phyloP scores from a whole-genome alignment of 495 filamentous ascomycete genomes.

The Pseudevernia furfuracea region DNA sequence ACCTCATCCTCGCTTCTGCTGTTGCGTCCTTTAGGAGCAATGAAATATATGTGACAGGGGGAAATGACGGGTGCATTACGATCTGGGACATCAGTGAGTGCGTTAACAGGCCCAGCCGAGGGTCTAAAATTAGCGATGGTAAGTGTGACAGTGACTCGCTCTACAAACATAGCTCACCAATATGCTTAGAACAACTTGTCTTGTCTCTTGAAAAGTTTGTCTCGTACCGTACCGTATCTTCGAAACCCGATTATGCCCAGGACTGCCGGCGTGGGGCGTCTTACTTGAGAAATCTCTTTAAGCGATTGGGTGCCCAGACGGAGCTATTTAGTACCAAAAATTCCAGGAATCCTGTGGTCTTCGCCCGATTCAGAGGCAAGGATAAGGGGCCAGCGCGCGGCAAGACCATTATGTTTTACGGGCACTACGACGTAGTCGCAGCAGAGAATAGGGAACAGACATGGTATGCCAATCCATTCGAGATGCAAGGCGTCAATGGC shows the following conservation, averaged over 20 bases:
- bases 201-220: slow-evolving; percentile 77
- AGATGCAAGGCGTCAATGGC: slow-evolving; percentile 75
- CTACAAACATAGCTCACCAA: slow-evolving; percentile 10
- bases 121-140: slow-evolving; percentile 54
- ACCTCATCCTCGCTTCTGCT: slow-evolving; percentile 80
- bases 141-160: slow-evolving; percentile 16
- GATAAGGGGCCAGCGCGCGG: slow-evolving; percentile 45
- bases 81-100: slow-evolving; percentile 75
- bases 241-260: slow-evolving; percentile 69
- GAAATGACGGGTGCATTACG: slow-evolving; percentile 80
- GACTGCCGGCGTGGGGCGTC: slow-evolving; percentile 91
- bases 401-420: slow-evolving; percentile 92
- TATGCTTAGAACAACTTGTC: slow-evolving; percentile 61
- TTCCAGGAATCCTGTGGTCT: slow-evolving; percentile 79
- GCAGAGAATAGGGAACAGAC: slow-evolving; percentile 68
- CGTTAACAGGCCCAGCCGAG: slow-evolving; percentile 35
- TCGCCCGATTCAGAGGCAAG: slow-evolving; percentile 75
- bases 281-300: slow-evolving; percentile 80
- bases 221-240: slow-evolving; percentile 83
- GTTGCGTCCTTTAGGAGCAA: slow-evolving; percentile 57
- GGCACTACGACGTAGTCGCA: slow-evolving; percentile 97
- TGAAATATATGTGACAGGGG: slow-evolving; percentile 83
- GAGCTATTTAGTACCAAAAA: slow-evolving; percentile 71
- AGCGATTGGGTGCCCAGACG: slow-evolving; percentile 79
- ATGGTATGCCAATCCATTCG: slow-evolving; percentile 83